Percentiles rank a stretch among this genome's conserved stretches.
Conservation (phyloP, 1,284 basidiomycete genomes). For the Xerocomus cyaneibrunnescens region DNA sequence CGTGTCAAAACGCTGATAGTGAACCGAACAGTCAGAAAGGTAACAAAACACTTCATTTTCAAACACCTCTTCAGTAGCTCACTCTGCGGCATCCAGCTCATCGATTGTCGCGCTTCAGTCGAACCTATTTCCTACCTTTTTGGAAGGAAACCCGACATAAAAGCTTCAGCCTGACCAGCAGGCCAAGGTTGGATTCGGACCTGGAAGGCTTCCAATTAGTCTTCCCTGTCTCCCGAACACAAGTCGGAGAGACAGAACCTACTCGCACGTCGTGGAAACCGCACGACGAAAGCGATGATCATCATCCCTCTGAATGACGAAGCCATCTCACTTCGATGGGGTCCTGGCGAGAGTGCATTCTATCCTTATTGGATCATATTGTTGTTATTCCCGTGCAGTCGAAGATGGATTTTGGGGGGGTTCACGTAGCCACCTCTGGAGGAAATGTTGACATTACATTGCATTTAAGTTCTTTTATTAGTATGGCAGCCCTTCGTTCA, state of each 20-base stretch:
- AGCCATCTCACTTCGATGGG: too few relatives aligned
- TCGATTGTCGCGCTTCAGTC: neutral
- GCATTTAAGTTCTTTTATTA: too few relatives aligned
- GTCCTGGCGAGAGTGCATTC: too few relatives aligned
- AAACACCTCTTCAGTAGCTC: neutral
- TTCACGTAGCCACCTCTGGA: too few relatives aligned
- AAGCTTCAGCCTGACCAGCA: neutral
- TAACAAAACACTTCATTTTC: neutral
- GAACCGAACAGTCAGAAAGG: neutral
- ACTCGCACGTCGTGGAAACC: neutral
- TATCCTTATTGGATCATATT: neutral
- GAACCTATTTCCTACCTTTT: neutral
- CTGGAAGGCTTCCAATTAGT: slow-evolving; percentile 5
- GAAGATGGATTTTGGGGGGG: neutral
- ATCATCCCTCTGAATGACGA: neutral
- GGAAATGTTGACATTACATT: too few relatives aligned
- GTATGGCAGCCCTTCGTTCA: too few relatives aligned
- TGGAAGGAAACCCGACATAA: neutral
- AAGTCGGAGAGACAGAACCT: neutral
- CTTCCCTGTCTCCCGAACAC: neutral
- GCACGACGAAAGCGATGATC: neutral
- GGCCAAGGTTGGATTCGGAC: neutral
- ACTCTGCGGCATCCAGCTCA: neutral
- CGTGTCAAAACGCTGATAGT: neutral
- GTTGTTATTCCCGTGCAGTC: neutral